Conservation (phyloP, 495 filamentous ascomycete genomes). For the Penicillium pancosmium region DNA sequence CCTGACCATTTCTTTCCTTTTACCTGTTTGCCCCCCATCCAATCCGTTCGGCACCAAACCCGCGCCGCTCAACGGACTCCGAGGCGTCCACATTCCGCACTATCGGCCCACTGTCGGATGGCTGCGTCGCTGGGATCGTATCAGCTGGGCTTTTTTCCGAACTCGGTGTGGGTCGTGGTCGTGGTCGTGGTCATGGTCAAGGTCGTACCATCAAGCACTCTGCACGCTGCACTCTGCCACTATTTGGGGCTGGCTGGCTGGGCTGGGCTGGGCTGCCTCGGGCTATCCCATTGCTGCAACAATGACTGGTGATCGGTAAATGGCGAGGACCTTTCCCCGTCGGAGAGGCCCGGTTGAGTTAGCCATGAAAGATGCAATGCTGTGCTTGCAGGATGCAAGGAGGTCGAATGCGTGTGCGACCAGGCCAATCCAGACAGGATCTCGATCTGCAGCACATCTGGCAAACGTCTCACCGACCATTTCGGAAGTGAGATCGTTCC, state of each 20-base stretch:
- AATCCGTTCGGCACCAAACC: neutral
- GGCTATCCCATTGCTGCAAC: neutral
- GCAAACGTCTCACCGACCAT: conserved; percentile 18
- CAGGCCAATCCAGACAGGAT: neutral
- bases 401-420: conserved; percentile 3
- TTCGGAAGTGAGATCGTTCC: conserved; percentile 13
- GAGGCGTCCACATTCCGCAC: conserved; percentile 22
- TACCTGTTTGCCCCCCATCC: neutral
- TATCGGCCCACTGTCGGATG: conserved; percentile 22
- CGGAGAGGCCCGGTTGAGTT: conserved; percentile 14
- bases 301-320: neutral
- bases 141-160: neutral
- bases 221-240: neutral
- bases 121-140: conserved; percentile 14
- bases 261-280: too few species aligned
- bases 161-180: conserved; percentile 1
- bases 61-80: conserved; percentile 1
- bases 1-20: neutral
- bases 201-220: conserved; percentile 8
- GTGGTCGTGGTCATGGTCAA: neutral
- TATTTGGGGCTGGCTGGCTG: neutral
- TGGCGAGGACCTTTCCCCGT: neutral
- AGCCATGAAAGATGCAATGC: conserved; percentile 4
- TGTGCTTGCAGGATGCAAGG: conserved; percentile 12
- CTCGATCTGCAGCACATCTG: conserved; percentile 11